phyloP scores from a whole-genome alignment of 768 basidiomycete species.

The Multifurca ochricompacta region DNA sequence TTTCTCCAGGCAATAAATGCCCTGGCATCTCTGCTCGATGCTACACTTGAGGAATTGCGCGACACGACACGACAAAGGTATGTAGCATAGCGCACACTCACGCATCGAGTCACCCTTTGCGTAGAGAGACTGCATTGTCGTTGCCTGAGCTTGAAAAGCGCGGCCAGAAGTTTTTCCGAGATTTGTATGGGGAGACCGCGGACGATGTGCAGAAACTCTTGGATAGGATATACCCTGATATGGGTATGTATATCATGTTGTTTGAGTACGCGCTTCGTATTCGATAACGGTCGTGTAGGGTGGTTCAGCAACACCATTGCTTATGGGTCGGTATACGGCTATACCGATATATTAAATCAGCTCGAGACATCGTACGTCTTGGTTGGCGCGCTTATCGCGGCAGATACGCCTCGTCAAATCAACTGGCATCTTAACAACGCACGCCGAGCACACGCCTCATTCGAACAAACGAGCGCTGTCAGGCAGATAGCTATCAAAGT shows the following conservation, averaged over 20 bases:
- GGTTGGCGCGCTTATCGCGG: slow-evolving; percentile 53
- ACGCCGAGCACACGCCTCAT: slow-evolving; percentile 43
- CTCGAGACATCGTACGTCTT: slow-evolving; percentile 53
- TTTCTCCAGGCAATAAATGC: slow-evolving; percentile 47
- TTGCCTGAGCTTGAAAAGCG: slow-evolving; percentile 36
- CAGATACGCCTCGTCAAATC: slow-evolving; percentile 55
- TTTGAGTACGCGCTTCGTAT: background rate
- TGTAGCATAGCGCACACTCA: background rate
- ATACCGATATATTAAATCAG: slow-evolving; percentile 37
- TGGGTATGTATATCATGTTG: slow-evolving; percentile 36
- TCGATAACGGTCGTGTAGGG: slow-evolving; percentile 29
- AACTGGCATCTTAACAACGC: slow-evolving; percentile 60
- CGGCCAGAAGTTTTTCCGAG: slow-evolving; percentile 39
- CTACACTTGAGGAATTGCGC: slow-evolving; percentile 43
- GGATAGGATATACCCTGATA: slow-evolving; percentile 48
- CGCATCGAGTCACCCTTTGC: background rate
- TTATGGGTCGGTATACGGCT: slow-evolving; percentile 51
- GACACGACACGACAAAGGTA: slow-evolving; percentile 44
- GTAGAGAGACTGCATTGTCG: slow-evolving; percentile 36
- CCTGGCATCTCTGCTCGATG: slow-evolving; percentile 42
- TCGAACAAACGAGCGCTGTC: slow-evolving; percentile 46
- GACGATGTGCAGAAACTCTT: slow-evolving; percentile 40
- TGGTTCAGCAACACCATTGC: slow-evolving; percentile 47
- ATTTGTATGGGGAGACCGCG: slow-evolving; percentile 51
- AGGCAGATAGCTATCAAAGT: slow-evolving; percentile 48